phyloP scores from a whole-genome alignment of 208 protist genomes.

The Leishmania tropica region DNA sequence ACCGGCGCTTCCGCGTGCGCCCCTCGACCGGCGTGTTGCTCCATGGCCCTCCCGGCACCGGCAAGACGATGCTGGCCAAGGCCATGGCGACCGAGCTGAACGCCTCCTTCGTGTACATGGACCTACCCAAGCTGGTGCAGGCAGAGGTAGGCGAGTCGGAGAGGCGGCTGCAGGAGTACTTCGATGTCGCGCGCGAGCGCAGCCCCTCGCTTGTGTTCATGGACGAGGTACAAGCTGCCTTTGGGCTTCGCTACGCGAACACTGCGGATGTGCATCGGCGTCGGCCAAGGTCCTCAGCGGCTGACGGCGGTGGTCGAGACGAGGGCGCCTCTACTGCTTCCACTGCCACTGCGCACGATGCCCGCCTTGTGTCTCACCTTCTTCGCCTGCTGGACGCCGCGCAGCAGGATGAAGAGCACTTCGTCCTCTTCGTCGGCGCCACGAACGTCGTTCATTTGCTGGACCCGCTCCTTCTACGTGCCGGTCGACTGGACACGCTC shows the following conservation, averaged over 20 bases:
- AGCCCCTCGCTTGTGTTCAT: constrained; percentile 93
- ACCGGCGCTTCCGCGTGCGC: constrained; percentile 45
- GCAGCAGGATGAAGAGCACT: constrained; percentile 59
- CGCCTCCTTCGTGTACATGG: constrained; percentile 91
- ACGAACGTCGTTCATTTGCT: constrained; percentile 78
- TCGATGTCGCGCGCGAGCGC: constrained; percentile 72
- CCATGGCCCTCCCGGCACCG: constrained; percentile 91
- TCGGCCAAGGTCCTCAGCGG: background rate
- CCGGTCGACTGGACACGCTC: constrained; percentile 79
- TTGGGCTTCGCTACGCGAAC: constrained; percentile 51
- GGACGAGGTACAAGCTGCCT: constrained; percentile 95
- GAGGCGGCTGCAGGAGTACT: constrained; percentile 81
- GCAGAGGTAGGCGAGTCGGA: constrained; percentile 94
- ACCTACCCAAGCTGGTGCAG: constrained; percentile 82
- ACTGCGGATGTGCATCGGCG: background rate
- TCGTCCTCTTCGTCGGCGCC: constrained; percentile 78
- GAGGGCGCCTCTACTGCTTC: background rate
- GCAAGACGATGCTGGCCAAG: constrained; percentile 93
- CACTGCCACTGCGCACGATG: constrained; percentile 44
- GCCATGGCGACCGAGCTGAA: constrained; percentile 91
- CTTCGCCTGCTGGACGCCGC: constrained; percentile 72
- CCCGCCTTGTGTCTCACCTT: constrained; percentile 75
- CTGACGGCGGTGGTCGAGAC: background rate
- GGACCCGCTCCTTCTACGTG: constrained; percentile 72
- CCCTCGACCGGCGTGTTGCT: constrained; percentile 92